Conservation (phyloP, 257 asterid species). For the Dorcoceras hygrometricum region DNA sequence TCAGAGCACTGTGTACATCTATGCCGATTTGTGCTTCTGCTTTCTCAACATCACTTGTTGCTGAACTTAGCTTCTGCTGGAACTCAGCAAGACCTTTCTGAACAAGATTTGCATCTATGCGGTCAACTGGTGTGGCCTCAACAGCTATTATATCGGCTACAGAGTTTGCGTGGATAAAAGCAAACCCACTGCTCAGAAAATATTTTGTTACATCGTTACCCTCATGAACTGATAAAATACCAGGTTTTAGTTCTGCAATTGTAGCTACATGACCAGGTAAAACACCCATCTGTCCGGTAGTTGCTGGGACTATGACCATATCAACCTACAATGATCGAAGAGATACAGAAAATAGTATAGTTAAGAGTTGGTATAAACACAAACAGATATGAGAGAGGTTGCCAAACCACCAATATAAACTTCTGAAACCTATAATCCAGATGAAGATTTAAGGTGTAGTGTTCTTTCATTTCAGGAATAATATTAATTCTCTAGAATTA, state of each 20-base stretch:
- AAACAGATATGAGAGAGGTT: no score
- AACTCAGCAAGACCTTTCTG: constrained; percentile 71
- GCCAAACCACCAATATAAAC: no score
- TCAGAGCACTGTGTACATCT: constrained; percentile 84
- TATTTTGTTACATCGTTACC: constrained; percentile 41
- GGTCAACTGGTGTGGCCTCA: constrained; percentile 66
- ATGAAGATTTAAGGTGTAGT: no score
- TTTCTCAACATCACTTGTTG: constrained; percentile 74
- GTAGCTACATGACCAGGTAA: constrained; percentile 55
- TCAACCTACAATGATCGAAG: constrained; percentile 42
- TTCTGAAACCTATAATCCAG: no score
- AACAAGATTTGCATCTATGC: constrained; percentile 52
- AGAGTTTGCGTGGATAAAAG: constrained; percentile 48
- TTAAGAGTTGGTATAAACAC: no score
- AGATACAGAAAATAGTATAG: no score
- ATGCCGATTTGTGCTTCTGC: constrained; percentile 89
- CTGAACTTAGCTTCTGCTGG: constrained; percentile 70
- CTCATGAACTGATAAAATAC: constrained; percentile 49
- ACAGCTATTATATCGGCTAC: constrained; percentile 40
- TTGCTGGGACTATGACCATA: constrained; percentile 50
- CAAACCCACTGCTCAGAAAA: constrained; percentile 57
- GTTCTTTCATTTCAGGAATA: no score
- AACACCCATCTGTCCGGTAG: constrained; percentile 57
- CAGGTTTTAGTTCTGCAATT: constrained; percentile 57
- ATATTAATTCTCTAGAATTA: no score